Conservation (phyloP, 768 basidiomycete genomes). For the Sutorius australiensis region DNA sequence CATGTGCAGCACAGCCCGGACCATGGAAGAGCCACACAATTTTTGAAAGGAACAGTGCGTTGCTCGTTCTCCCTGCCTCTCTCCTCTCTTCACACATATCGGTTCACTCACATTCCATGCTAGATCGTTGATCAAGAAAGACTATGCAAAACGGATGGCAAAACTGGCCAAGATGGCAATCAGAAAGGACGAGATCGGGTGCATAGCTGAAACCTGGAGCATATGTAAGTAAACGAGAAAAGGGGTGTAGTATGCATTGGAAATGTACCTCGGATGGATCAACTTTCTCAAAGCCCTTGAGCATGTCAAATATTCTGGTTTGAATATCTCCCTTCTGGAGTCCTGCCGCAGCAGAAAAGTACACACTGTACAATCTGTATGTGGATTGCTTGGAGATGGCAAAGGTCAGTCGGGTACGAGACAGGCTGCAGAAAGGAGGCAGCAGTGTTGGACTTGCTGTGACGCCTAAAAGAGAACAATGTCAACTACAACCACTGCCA, state of each 20-base stretch:
- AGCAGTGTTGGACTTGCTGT: too few species aligned
- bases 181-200: slow-evolving; percentile 94
- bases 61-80: not conserved
- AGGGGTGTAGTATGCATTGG: not conserved
- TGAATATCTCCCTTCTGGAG: slow-evolving; percentile 24
- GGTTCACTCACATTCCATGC: slow-evolving; percentile 3
- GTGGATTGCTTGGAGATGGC: slow-evolving; percentile 27
- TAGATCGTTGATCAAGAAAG: slow-evolving; percentile 89
- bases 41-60: slow-evolving; percentile 95
- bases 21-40: slow-evolving; percentile 80
- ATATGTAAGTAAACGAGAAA: slow-evolving; percentile 30
- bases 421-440: slow-evolving; percentile 31
- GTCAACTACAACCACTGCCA: too few species aligned
- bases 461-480: too few species aligned
- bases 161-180: slow-evolving; percentile 73
- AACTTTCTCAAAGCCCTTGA: slow-evolving; percentile 32
- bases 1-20: slow-evolving; percentile 80
- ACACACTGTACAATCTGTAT: slow-evolving; percentile 28
- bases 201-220: slow-evolving; percentile 55
- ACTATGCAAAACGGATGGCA: slow-evolving; percentile 82
- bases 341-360: slow-evolving; percentile 27
- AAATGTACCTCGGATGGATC: slow-evolving; percentile 26
- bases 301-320: slow-evolving; percentile 23
- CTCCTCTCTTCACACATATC: not conserved
- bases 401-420: slow-evolving; percentile 27